Conservation (phyloP, 192 early-diverging fungal genomes). For the Gaertneriomyces sp. region DNA sequence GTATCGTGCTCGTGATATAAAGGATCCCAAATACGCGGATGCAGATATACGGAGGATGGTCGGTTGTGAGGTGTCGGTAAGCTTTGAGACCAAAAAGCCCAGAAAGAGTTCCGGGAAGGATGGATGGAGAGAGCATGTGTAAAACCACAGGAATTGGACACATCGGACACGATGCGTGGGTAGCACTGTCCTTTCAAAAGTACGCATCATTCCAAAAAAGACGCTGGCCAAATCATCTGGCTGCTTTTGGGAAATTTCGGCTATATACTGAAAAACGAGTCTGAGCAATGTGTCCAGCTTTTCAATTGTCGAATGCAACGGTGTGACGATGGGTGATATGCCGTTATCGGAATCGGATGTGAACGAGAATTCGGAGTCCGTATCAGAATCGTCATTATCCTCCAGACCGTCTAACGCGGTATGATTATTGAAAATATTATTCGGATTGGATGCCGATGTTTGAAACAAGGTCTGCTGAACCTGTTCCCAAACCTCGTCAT, state of each 20-base stretch:
- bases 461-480: slow-evolving; percentile 47
- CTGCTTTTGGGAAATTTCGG: slow-evolving; percentile 15
- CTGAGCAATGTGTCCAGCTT: slow-evolving; percentile 39
- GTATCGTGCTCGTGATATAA: slow-evolving; percentile 82
- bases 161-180: slow-evolving; percentile 86
- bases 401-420: slow-evolving; percentile 8
- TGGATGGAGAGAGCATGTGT: slow-evolving; percentile 64
- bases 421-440: slow-evolving; percentile 13
- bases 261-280: slow-evolving; percentile 23
- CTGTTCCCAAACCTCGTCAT: slow-evolving; percentile 51
- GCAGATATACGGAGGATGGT: slow-evolving; percentile 70
- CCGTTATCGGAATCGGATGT: slow-evolving; percentile 30
- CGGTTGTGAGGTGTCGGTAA: slow-evolving; percentile 57
- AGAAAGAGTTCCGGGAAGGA: slow-evolving; percentile 74
- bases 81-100: slow-evolving; percentile 65
- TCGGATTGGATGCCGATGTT: slow-evolving; percentile 44
- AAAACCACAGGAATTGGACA: slow-evolving; percentile 90
- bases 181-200: slow-evolving; percentile 76
- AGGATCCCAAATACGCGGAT: slow-evolving; percentile 80
- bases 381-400: slow-evolving; percentile 37
- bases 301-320: slow-evolving; percentile 27
- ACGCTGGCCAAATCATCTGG: slow-evolving; percentile 38
- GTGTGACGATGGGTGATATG: slow-evolving; percentile 15
- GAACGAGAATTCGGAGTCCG: slow-evolving; percentile 41
- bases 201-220: slow-evolving; percentile 64